Evolutionary conservation across 352 stramenopile genomes (phyloP), one percentile per base, ranked within the genome.

Genomic region (Pythium guiyangense): DNA sequence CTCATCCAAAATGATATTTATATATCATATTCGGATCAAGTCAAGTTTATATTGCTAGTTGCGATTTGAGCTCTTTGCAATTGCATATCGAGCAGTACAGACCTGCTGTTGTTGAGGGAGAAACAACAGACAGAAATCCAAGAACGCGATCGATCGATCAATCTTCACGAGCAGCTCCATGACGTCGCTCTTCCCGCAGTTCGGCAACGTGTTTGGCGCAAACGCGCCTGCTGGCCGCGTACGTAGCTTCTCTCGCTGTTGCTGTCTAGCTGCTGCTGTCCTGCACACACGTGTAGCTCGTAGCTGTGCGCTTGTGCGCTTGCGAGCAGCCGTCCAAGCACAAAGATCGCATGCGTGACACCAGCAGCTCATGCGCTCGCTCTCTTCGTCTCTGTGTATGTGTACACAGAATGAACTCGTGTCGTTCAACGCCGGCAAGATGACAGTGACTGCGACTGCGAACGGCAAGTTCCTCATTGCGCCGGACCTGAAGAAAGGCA

Each of bases 391-490:
- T 45, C 20, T 52, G 2, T 34, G 18, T 1, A 31, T 31, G 44
- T 26, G 15, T 34, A 12, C 54, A 10, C 57, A 92, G 80, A 90
- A 86, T 35, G 83, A 92, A 40, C 57, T 97, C 27, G 85, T 97
- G 55, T 79, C 81, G n/a, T 97, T 97, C 69, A 94, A 96, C 45
- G 90, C 90, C 11, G 90, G 90, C 59, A 96, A 96, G 69, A 92
- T 97, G 87, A 83, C 75, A 9, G 77, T 86, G 20, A 80, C 76
- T 46, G 66, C 82, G 18, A 70, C 80, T 46, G 59, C 75, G n/a
- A 84, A 86, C 57, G 87, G 83, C 58, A 96, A 96, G 65, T 96
- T 96, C 59, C 52, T 95, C 20, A 72, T 97, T 45, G 87, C 79
- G 50, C 88, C 91, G 14, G 88, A 97, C 59, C 68, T 90, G 35